Evolutionary conservation across 176 grass and related monocot genomes (phyloP).

Genomic region (Oropetium thomaeum): DNA sequence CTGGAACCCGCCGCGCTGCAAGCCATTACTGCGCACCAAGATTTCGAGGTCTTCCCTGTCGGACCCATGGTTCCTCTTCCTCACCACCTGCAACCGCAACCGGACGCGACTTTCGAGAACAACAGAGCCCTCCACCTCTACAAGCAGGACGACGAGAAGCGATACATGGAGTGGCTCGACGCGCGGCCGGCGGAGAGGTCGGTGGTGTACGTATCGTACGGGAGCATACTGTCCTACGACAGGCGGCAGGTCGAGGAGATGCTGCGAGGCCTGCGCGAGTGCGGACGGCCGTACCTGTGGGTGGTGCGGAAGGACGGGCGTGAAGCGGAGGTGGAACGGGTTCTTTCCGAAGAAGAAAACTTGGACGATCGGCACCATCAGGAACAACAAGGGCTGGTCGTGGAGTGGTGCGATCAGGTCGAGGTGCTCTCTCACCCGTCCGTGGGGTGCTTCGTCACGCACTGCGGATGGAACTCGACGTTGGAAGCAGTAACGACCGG

Average conservation of each 20-base stretch:
- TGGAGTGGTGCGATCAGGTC: constrained; percentile 43
- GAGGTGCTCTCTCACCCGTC: constrained; percentile 21
- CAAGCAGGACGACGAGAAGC: neutral
- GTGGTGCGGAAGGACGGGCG: constrained; percentile 17
- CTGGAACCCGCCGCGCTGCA: constrained; percentile 36
- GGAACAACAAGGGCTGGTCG: neutral
- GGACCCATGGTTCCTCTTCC: constrained; percentile 29
- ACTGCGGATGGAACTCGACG: constrained; percentile 66
- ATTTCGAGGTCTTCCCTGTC: constrained; percentile 19
- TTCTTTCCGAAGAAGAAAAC: neutral
- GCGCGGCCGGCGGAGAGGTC: neutral
- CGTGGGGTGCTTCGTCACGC: constrained; percentile 54
- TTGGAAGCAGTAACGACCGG: constrained; percentile 15
- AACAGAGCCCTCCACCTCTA: constrained; percentile 4
- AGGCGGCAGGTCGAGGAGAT: constrained; percentile 31
- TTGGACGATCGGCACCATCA: neutral
- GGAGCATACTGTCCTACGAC: constrained; percentile 17
- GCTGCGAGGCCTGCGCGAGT: neutral
- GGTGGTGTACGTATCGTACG: constrained; percentile 38
- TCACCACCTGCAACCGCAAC: neutral
- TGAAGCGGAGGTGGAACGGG: neutral
- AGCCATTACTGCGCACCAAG: neutral
- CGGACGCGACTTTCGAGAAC: neutral
- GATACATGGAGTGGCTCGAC: constrained; percentile 31
- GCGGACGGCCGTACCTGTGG: constrained; percentile 18